A percentile compares a stretch with the other conserved stretches of the same genome.
phyloP scores from a whole-genome alignment of 495 filamentous ascomycete species.

The Symbiotaphrina buchneri region DNA sequence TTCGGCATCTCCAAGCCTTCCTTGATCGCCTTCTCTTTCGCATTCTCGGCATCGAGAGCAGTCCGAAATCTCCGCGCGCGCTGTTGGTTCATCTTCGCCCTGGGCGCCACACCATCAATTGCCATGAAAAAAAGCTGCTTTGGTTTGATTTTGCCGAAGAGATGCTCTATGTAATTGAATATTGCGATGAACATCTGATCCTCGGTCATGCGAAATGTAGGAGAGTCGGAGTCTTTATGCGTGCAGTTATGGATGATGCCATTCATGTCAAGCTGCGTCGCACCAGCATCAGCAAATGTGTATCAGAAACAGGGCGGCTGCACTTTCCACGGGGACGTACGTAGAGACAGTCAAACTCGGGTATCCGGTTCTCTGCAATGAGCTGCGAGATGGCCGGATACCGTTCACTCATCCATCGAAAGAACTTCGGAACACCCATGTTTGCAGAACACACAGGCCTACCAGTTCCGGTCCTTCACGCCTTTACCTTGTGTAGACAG shows the following conservation, averaged over 20 bases:
- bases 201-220: conserved; percentile 82
- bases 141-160: conserved; percentile 96
- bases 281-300: conserved; percentile 3
- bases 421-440: conserved; percentile 92
- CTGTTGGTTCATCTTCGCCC: conserved; percentile 99
- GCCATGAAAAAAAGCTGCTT: conserved; percentile 99
- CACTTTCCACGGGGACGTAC: conserved; percentile 15
- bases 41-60: conserved; percentile 71
- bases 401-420: conserved; percentile 91
- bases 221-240: conserved; percentile 80
- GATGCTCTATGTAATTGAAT: conserved; percentile 98
- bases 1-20: conserved; percentile 86
- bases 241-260: conserved; percentile 99
- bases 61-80: conserved; percentile 88
- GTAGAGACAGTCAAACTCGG: conserved; percentile 96
- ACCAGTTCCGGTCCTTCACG: too few relatives aligned
- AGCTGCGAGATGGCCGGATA: conserved; percentile 98
- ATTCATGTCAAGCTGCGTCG: conserved; percentile 74
- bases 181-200: conserved; percentile 99
- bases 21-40: conserved; percentile 68
- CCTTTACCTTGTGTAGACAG: too few relatives aligned
- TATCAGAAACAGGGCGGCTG: background rate
- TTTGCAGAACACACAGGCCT: conserved; percentile 3
- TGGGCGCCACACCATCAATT: conserved; percentile 89
- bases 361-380: conserved; percentile 97